Evolutionary conservation across 768 basidiomycete genomes (phyloP).

Genomic region (Lactifluus pinguis): DNA sequence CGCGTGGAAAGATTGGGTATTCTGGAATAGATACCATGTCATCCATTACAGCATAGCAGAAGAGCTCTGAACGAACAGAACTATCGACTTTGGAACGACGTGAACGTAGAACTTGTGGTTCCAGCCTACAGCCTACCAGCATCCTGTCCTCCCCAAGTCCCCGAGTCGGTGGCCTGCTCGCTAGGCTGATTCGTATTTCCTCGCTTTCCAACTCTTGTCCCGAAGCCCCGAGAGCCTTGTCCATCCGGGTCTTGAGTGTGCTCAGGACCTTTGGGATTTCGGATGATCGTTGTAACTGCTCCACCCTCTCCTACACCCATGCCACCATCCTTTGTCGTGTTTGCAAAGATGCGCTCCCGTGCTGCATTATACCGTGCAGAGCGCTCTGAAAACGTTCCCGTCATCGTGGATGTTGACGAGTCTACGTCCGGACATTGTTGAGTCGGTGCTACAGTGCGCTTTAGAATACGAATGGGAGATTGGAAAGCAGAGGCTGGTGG

Average conservation of each 20-base stretch:
- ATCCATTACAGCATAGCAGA: not conserved
- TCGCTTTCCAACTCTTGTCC: conserved; percentile 1
- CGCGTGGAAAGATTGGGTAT: conserved; percentile 27
- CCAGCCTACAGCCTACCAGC: not conserved
- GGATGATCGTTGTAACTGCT: conserved; percentile 1
- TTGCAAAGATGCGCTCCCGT: conserved; percentile 59
- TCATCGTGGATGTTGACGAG: conserved; percentile 23
- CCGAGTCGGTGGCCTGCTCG: not conserved
- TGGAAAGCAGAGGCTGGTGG: conserved; percentile 53
- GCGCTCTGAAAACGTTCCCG: conserved; percentile 45
- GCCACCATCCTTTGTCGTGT: not conserved
- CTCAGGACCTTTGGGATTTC: conserved; percentile 16
- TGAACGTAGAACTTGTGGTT: not conserved
- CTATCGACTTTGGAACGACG: not conserved
- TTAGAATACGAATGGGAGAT: conserved; percentile 60
- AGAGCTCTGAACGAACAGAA: not conserved
- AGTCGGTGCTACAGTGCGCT: conserved; percentile 36
- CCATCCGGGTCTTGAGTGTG: not conserved
- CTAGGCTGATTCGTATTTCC: not conserved
- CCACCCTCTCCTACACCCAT: not conserved
- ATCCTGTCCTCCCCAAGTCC: not conserved
- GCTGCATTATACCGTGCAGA: conserved; percentile 70
- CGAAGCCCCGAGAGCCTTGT: conserved; percentile 10
- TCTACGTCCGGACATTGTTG: conserved; percentile 17
- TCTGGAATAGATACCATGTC: conserved; percentile 9